phyloP scores from a whole-genome alignment of 495 filamentous ascomycete genomes.

The Stereocaulon alpinum region DNA sequence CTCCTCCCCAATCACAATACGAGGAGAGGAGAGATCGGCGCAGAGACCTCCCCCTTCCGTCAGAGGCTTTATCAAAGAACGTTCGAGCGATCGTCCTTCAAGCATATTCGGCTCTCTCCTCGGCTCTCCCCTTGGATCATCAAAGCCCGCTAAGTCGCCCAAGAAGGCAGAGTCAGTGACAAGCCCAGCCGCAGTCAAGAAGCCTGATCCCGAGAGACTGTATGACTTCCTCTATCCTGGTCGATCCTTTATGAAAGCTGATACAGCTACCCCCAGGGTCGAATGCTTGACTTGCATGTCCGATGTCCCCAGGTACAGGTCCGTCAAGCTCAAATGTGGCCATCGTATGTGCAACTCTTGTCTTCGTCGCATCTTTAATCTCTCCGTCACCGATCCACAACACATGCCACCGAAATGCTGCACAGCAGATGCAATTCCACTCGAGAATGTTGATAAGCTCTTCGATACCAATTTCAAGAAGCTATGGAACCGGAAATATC shows the following conservation, averaged over 20 bases:
- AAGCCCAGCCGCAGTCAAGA: no score
- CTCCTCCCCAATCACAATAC: constrained; percentile 2
- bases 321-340: constrained; percentile 59
- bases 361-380: constrained; percentile 57
- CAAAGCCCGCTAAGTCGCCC: not conserved
- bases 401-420: constrained; percentile 79
- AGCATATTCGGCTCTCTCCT: not conserved
- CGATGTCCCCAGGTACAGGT: constrained; percentile 45
- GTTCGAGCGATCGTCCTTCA: no score
- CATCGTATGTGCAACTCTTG: constrained; percentile 72
- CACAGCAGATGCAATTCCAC: constrained; percentile 56
- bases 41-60: not conserved
- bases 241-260: not conserved
- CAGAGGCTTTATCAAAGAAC: no score
- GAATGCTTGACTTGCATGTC: constrained; percentile 61
- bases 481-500: constrained; percentile 66
- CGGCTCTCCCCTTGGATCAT: not conserved
- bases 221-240: not conserved
- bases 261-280: constrained; percentile 33
- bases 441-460: constrained; percentile 62
- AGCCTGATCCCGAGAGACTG: constrained; percentile 2
- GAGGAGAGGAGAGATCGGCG: constrained; percentile 3
- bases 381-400: constrained; percentile 61
- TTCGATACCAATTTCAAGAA: constrained; percentile 64
- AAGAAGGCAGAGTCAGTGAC: not conserved